Percentiles rank a stretch among this genome's conserved stretches.
phyloP scores from a whole-genome alignment of 495 filamentous ascomycete genomes.

The Penicillium canescens region DNA sequence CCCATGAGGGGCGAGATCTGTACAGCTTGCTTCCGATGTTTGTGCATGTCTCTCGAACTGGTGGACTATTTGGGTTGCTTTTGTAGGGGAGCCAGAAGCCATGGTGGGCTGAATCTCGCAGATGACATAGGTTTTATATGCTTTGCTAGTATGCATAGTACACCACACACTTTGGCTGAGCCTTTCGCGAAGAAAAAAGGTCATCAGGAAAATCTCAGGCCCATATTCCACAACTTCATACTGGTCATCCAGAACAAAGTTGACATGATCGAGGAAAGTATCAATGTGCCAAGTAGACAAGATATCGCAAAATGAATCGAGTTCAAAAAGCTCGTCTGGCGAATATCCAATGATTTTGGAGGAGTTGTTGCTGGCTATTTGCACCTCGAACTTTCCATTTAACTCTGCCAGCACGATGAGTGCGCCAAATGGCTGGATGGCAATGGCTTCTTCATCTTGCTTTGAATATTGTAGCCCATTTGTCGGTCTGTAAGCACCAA shows the following conservation, averaged over 20 bases:
- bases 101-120: conserved; percentile 82
- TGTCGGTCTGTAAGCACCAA: conserved; percentile 3
- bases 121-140: conserved; percentile 62
- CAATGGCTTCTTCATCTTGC: conserved; percentile 28
- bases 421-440: conserved; percentile 75
- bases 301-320: conserved; percentile 73
- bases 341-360: conserved; percentile 70
- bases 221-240: conserved; percentile 64
- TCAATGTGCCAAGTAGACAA: conserved; percentile 72
- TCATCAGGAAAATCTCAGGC: conserved; percentile 79
- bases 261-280: conserved; percentile 72
- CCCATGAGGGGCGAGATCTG: too few species aligned
- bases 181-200: conserved; percentile 51
- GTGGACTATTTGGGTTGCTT: conserved; percentile 46
- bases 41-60: too few species aligned
- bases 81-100: conserved; percentile 52
- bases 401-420: conserved; percentile 66
- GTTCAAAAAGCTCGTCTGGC: conserved; percentile 70
- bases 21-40: not conserved
- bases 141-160: conserved; percentile 71
- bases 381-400: conserved; percentile 62
- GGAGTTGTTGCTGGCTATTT: conserved; percentile 82
- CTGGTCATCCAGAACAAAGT: conserved; percentile 70
- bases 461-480: conserved; percentile 3
- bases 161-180: conserved; percentile 73